These are phyloP conservation scores for Solanum hybrid DNA, from an alignment of 305 asterid species.

Conservation along the genomic window DNA sequence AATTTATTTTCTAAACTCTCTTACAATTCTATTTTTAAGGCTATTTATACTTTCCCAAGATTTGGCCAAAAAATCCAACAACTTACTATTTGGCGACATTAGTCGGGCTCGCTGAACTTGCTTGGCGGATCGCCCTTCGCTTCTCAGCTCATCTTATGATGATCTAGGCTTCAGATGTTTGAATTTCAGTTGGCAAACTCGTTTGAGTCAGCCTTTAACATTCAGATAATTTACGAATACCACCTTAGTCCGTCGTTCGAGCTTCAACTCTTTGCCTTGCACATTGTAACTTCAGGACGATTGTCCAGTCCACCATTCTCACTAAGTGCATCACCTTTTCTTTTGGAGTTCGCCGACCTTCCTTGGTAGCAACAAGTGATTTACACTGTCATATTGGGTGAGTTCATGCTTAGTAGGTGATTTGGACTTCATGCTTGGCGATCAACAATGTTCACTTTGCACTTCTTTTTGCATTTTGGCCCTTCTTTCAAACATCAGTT, in stretches of 20 bases:
- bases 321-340: no score
- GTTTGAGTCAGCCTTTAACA: not conserved
- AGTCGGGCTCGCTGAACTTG: not conserved
- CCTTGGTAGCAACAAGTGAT: not conserved
- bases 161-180: not conserved
- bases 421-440: not conserved
- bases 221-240: not conserved
- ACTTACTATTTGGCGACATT: not conserved
- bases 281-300: not conserved
- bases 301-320: no score
- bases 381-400: not conserved
- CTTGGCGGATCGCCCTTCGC: not conserved
- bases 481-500: not conserved
- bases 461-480: no score
- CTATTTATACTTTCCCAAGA: not conserved
- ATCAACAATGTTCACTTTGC: not conserved
- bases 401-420: not conserved
- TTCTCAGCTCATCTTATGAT: not conserved
- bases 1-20: not conserved
- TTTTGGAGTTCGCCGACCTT: not conserved
- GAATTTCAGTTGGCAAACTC: not conserved
- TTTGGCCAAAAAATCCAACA: no score
- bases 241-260: not conserved
- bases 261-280: not conserved
- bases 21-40: not conserved